Base-by-base conservation (phyloP, 805 yeast genomes). In the Starmerella sp. region DNA sequence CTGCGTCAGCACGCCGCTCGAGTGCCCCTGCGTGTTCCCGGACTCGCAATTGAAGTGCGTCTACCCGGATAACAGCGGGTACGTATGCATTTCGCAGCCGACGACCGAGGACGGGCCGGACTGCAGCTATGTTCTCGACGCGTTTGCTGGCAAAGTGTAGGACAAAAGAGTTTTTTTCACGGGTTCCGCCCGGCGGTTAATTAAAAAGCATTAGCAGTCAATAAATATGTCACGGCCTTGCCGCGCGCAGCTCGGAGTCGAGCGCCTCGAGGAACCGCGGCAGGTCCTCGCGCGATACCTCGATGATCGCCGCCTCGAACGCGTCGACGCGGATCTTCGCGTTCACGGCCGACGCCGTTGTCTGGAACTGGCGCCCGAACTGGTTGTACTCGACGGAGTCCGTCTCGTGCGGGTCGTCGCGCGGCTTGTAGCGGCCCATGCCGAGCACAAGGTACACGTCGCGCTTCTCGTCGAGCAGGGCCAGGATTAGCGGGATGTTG, bases 11-110 rank as follows among this genome's bases (percentile, higher is more conserved):
- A 63, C 69, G 1, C 80, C 87, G 0, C 61, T 75, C 7, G 85
- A 83, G 51, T 93, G 98, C 67, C 96, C 97, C 1, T 93, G 98
- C 67, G 88, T 87, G 2, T 91, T 80, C 65, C 93, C 96, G 1
- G 79, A 81, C 56, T 82, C 95, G 0, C 96, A 91, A 66, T 64
- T 86, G 57, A 84, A 86, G 64, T 93, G 98, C 68, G 66, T 77
- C 2, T 71, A 86, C 42, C 95, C 96, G 0, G 82, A 79, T 59
- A 76, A 80, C 17, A 70, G 73, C 35, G 78, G 78, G 54, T 84
- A 73, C 65, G 75, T 90, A 14, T 93, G 98, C 68, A 84, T 93
- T 43, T 84, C 96, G 22, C 85, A 84, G 61, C 91, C 95, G 0
- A 81, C 86, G 2, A 69, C 73, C 3, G 69, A 67, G 9, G 76